Percentiles rank a stretch among this genome's conserved stretches.
Conservation (phyloP, 306 rosid genomes). For the Prunus mume region DNA sequence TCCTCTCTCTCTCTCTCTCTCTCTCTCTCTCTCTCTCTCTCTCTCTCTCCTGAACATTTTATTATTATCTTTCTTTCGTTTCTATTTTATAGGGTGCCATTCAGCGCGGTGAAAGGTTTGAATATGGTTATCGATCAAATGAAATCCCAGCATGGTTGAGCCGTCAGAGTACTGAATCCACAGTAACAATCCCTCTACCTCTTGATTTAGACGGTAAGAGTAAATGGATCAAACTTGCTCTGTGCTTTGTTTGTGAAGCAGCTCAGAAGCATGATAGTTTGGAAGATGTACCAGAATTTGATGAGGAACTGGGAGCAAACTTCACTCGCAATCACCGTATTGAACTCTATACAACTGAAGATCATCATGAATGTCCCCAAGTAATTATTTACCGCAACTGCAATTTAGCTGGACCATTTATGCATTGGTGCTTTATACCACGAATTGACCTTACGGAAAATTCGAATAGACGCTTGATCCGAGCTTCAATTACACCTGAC, state of each 20-base stretch:
- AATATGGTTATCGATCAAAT: background rate
- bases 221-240: conserved; percentile 20
- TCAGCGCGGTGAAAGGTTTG: background rate
- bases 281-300: background rate
- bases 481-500: background rate
- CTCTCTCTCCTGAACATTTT: too few species aligned
- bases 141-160: background rate
- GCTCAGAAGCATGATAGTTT: background rate
- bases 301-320: background rate
- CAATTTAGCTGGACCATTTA: background rate
- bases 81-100: background rate
- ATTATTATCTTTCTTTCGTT: background rate
- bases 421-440: background rate
- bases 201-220: background rate
- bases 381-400: background rate
- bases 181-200: background rate
- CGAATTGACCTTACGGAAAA: background rate
- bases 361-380: conserved; percentile 1
- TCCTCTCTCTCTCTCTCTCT: background rate
- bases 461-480: background rate
- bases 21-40: background rate
- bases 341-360: conserved; percentile 5
- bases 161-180: background rate
- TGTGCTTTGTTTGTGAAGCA: conserved; percentile 4
- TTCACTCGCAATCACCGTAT: background rate